Percentiles rank a stretch among this genome's conserved stretches.
Conservation (phyloP, 768 basidiomycete species). For the Tricholoma matsutake region DNA sequence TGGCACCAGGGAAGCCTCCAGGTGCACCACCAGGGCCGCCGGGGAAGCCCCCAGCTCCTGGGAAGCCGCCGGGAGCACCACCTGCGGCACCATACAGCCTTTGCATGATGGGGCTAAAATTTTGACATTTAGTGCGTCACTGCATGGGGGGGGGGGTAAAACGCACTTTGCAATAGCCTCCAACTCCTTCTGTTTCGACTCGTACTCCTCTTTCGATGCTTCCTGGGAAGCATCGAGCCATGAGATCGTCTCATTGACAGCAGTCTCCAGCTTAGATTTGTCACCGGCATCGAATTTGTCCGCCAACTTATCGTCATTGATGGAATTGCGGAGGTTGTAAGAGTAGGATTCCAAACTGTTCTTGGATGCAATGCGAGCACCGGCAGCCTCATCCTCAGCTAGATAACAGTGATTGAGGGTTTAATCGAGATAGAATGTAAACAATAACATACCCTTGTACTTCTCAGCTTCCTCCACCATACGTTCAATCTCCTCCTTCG, state of each 20-base stretch:
- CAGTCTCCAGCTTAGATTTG: conserved; percentile 78
- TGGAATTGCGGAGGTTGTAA: conserved; percentile 92
- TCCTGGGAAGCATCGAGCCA: conserved; percentile 90
- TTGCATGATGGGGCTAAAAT: conserved; percentile 52
- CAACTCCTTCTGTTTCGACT: conserved; percentile 89
- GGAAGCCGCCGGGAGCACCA: conserved; percentile 60
- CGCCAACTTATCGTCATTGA: conserved; percentile 81
- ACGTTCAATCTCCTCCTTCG: conserved; percentile 97
- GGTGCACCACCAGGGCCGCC: conserved; percentile 61
- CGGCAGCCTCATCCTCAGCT: conserved; percentile 87
- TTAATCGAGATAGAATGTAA: neutral
- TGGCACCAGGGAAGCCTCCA: conserved; percentile 65
- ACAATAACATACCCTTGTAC: conserved; percentile 65
- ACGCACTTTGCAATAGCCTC: conserved; percentile 71
- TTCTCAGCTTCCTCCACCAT: conserved; percentile 96
- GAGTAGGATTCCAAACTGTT: conserved; percentile 92
- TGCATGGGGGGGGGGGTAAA: neutral
- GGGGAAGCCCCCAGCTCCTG: conserved; percentile 51
- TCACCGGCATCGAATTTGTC: conserved; percentile 85
- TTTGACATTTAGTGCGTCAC: conserved; percentile 12
- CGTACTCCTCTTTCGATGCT: conserved; percentile 92
- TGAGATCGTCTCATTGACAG: conserved; percentile 78
- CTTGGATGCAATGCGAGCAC: conserved; percentile 80
- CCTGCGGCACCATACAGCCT: conserved; percentile 76
- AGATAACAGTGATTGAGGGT: conserved; percentile 13